Conservation (phyloP, 441 rosid genomes). For the Lepidium campestre region DNA sequence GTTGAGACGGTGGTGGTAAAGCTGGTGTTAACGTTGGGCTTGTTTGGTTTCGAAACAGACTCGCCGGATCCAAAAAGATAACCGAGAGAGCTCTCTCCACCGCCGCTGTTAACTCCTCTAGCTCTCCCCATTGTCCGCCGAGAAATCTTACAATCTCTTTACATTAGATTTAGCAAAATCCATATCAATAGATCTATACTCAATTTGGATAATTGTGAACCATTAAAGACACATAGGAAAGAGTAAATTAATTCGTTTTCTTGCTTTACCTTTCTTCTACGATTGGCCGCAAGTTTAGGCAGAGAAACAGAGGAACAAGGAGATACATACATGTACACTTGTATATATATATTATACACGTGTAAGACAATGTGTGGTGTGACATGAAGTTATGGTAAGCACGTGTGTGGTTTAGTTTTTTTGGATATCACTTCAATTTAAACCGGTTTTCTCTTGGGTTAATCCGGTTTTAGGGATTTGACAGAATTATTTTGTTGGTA, state of each 20-base stretch:
- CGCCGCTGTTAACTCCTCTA: slow-evolving; percentile 57
- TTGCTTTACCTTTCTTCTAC: not conserved
- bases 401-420: slow-evolving; percentile 17
- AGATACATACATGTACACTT: not conserved
- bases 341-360: slow-evolving; percentile 1
- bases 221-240: not conserved
- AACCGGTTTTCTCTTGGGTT: not conserved
- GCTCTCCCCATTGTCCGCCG: slow-evolving; percentile 40
- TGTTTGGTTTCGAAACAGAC: slow-evolving; percentile 16
- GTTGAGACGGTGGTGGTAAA: slow-evolving; percentile 21
- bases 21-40: slow-evolving; percentile 26
- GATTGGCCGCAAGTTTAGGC: slow-evolving; percentile 23
- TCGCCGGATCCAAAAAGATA: slow-evolving; percentile 46
- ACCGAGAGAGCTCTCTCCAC: slow-evolving; percentile 59
- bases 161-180: not conserved
- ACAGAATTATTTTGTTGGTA: not conserved
- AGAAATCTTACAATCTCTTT: slow-evolving; percentile 5
- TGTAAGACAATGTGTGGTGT: slow-evolving; percentile 21
- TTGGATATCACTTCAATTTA: not conserved
- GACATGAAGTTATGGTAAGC: slow-evolving; percentile 22
- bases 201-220: not conserved
- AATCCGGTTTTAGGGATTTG: not conserved
- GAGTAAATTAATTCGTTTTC: not conserved
- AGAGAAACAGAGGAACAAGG: slow-evolving; percentile 3
- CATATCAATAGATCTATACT: not conserved